Evolutionary conservation across 2,329 filamentous ascomycete genomes (phyloP).

Genomic region (Fusarium oxysporum): DNA sequence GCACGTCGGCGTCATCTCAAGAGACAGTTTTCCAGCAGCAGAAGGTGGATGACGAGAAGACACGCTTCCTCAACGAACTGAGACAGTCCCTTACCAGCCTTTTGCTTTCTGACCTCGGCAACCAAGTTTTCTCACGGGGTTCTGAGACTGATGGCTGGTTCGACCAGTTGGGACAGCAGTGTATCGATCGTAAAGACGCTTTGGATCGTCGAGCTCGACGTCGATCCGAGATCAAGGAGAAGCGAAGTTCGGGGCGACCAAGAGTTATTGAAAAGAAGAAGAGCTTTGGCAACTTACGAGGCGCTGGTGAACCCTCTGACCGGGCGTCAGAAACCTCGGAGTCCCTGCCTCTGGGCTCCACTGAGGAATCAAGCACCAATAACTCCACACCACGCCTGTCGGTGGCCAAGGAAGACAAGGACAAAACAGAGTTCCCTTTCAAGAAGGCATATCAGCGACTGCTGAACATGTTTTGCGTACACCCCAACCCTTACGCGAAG

Average conservation of each 20-base stretch:
- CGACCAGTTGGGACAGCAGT: conserved; percentile 72
- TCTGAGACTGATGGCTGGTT: conserved; percentile 96
- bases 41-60: conserved; percentile 74
- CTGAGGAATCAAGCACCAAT: conserved; percentile 53
- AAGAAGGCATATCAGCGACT: conserved; percentile 82
- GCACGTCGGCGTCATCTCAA: conserved; percentile 74
- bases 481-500: conserved; percentile 89
- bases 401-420: conserved; percentile 41
- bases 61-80: conserved; percentile 80
- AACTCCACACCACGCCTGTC: conserved; percentile 43
- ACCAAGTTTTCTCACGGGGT: conserved; percentile 84
- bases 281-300: conserved; percentile 74
- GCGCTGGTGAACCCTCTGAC: conserved; percentile 57
- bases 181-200: conserved; percentile 71
- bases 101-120: conserved; percentile 88
- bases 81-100: conserved; percentile 85
- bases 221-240: conserved; percentile 55
- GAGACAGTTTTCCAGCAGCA: conserved; percentile 75
- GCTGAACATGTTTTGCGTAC: conserved; percentile 86
- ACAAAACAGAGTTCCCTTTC: conserved; percentile 76
- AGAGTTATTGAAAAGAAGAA: conserved; percentile 72
- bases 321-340: conserved; percentile 54
- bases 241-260: conserved; percentile 60
- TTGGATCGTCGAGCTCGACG: conserved; percentile 61
- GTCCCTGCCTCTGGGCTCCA: conserved; percentile 52